Evolutionary conservation across 345 rosid genomes (phyloP), one percentile per base, ranked within the genome.

Genomic region (Isatis tinctoria): DNA sequence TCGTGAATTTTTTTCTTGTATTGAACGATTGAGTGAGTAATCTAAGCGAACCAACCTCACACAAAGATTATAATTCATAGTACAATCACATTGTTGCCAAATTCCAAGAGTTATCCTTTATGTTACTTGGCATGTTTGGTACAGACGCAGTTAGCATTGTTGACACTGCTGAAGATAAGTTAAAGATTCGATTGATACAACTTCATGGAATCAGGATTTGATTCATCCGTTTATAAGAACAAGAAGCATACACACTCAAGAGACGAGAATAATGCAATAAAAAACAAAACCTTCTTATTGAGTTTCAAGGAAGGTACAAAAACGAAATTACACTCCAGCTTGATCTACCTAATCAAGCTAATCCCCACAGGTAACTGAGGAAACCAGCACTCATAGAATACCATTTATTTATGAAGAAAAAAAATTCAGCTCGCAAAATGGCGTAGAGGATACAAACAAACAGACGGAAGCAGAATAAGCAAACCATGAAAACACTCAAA

Each of bases 401-500:
- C 37, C 27, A 48, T 9, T 70, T 60, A 10, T 24, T 57, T 10
- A 44, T 43, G 24, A 43, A 14, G 18, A 65, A 20, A 65, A 20
- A 20, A 8, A 0, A 13, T 5, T 49, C 22, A 65, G 20, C 54
- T 58, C 8, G 24, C 4, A 5, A 44, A 47, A 47, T 47, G 59
- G 49, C 28, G 1, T 48, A 47, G 59, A 22, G 36, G 36, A 37
- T 60, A 48, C 16, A 27, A 4, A 27, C 24, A 30, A 13, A 63
- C 12, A 24, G 22, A 22, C 11, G 3, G 16, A 63, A 44, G 45
- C 44, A 17, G 32, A 67, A 59, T 32, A 10, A 65, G 35, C 68
- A 67, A 67, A 66, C 73, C 35, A 74, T 28, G 45, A 11, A 49
- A 47, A 37, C 16, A 43, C 30, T 51, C 58, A 1, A 56, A 64